Base-by-base conservation (phyloP, 2,329 filamentous ascomycete species). In the Ambrosiella cleistominuta region DNA sequence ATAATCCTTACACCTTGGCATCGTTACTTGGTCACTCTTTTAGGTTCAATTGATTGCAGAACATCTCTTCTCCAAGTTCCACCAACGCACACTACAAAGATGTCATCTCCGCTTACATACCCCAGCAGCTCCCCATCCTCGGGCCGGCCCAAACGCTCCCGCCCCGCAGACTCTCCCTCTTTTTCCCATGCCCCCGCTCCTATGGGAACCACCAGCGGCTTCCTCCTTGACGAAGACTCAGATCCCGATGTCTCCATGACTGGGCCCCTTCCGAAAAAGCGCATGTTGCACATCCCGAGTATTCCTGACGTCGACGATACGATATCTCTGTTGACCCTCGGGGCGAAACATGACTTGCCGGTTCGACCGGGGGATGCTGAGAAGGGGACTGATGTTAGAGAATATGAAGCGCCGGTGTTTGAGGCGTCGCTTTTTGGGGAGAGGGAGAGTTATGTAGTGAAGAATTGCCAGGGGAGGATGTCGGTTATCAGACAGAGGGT, bases 391-490 rank as follows among this genome's bases (percentile, higher is more conserved):
- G 6, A 42, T 2, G 11, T 42, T 42, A n/a, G n/a, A n/a, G 39
- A 42, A 1, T 42, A 42, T 42, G 6, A 11, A 19, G 17, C 9
- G 19, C 47, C 58, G 0, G 53, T 60, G 37, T 60, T 57, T 3
- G 59, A 60, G n/a, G 59, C 56, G 7, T 60, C 56, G 19, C 35
- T 60, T 6, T 60, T 60, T 58, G 44, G 57, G 66, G 52, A 56
- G 64, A 1, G 64, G 63, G 4, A 64, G 12, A 66, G 58, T 3
- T 75, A 74, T 62, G 72, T 70, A 9, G 68, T 75, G 39, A 73
- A 67, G n/a, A 80, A 76, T 15, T 82, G 79, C 59, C 71, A 74
- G 19, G 85, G 85, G 37, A 77, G 74, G 47, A 72, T 72, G 0
- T 68, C 79, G 1, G 72, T 76, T 0, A 73, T 88, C 50, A 74